A percentile compares a stretch with the other conserved stretches of the same genome.
Conservation (phyloP, 257 asterid species). For the Hygrophila difformis region DNA sequence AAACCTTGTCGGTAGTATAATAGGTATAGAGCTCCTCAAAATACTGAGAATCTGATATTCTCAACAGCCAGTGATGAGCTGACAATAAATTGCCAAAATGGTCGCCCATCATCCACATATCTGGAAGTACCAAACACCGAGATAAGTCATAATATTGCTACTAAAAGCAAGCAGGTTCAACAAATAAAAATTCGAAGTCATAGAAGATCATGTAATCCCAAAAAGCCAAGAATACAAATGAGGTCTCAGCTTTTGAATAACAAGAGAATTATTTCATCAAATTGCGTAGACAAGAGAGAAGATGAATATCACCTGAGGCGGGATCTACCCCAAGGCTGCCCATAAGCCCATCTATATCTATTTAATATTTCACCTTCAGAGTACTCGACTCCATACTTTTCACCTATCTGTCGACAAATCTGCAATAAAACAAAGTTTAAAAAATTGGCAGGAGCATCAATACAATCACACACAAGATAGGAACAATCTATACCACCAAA, state of each 20-base stretch:
- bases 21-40: constrained; percentile 90
- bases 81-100: constrained; percentile 94
- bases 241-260: neutral
- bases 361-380: constrained; percentile 77
- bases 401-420: constrained; percentile 90
- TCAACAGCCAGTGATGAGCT: constrained; percentile 94
- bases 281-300: neutral
- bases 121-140: constrained; percentile 27
- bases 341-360: constrained; percentile 90
- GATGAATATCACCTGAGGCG: constrained; percentile 67
- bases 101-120: constrained; percentile 89
- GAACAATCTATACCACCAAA: neutral
- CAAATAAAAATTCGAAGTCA: neutral
- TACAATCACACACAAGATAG: neutral
- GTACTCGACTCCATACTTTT: constrained; percentile 83
- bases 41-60: constrained; percentile 83
- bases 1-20: constrained; percentile 83
- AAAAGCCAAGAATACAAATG: neutral
- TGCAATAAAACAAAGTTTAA: constrained; percentile 19
- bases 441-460: neutral
- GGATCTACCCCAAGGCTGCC: constrained; percentile 93
- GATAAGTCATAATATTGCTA: neutral
- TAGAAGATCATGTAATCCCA: neutral
- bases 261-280: neutral
- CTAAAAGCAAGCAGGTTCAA: neutral